Percentiles rank a stretch among this genome's conserved stretches.
Conservation (phyloP, 2,329 filamentous ascomycete genomes). For the Aspergillus sp. region DNA sequence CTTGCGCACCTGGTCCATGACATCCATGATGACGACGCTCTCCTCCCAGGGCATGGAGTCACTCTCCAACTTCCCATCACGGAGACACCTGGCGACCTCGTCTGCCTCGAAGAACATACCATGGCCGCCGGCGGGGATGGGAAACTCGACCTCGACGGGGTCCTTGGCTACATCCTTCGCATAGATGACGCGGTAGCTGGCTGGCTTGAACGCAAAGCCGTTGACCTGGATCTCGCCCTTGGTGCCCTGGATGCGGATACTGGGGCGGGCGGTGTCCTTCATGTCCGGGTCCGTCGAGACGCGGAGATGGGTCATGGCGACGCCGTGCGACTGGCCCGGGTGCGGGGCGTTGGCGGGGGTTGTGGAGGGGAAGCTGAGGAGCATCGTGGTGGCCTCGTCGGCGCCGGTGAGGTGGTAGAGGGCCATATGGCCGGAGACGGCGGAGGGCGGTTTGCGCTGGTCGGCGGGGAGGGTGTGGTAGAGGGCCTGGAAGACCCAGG, state of each 20-base stretch:
- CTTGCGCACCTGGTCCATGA: slow-evolving; percentile 59
- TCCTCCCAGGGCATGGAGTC: slow-evolving; percentile 61
- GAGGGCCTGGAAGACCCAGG: slow-evolving; percentile 82
- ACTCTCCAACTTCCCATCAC: slow-evolving; percentile 70
- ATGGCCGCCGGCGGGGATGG: slow-evolving; percentile 53
- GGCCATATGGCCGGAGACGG: slow-evolving; percentile 58
- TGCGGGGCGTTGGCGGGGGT: slow-evolving; percentile 32
- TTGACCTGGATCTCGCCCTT: slow-evolving; percentile 74
- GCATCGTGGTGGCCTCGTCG: slow-evolving; percentile 69
- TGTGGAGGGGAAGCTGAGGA: slow-evolving; percentile 62
- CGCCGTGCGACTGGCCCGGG: slow-evolving; percentile 53
- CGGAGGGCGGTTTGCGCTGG: slow-evolving; percentile 55
- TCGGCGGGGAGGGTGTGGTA: slow-evolving; percentile 64
- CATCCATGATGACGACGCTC: slow-evolving; percentile 77
- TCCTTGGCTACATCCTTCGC: slow-evolving; percentile 41
- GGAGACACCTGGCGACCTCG: slow-evolving; percentile 63
- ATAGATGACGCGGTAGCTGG: slow-evolving; percentile 54
- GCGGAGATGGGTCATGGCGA: slow-evolving; percentile 59
- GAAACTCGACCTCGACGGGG: slow-evolving; percentile 27
- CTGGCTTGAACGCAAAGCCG: slow-evolving; percentile 61
- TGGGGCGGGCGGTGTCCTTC: slow-evolving; percentile 50
- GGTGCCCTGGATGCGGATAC: slow-evolving; percentile 71
- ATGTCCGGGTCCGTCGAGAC: slow-evolving; percentile 54
- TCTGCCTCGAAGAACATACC: slow-evolving; percentile 89
- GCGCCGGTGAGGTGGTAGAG: slow-evolving; percentile 63